Conservation (phyloP, 257 asterid species). For the Ligustrum vulgare region DNA sequence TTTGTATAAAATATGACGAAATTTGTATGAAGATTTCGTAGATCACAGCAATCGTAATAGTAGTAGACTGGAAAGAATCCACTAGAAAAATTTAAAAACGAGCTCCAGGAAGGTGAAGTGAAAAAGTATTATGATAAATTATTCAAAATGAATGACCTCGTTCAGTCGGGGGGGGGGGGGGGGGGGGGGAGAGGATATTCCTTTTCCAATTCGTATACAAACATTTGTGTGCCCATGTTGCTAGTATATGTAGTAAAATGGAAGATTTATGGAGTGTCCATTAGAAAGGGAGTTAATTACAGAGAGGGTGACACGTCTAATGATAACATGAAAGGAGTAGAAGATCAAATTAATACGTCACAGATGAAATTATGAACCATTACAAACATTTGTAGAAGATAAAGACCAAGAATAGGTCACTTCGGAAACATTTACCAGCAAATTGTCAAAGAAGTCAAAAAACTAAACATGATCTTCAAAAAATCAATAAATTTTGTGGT, state of each 20-base stretch:
- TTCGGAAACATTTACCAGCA: background rate
- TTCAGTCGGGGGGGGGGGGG: too few relatives aligned
- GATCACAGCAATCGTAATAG: background rate
- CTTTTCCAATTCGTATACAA: background rate
- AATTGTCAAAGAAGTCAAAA: background rate
- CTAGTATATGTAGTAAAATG: background rate
- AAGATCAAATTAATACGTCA: background rate
- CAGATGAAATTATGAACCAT: background rate
- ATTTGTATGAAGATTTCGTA: background rate
- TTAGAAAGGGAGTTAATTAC: background rate
- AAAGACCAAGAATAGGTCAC: background rate
- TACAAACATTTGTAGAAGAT: background rate
- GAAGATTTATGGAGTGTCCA: background rate
- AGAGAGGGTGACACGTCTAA: background rate
- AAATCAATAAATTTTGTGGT: background rate
- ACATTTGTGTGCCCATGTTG: background rate
- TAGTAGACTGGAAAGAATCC: background rate
- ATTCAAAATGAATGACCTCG: background rate
- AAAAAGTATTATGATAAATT: background rate
- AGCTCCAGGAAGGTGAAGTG: background rate
- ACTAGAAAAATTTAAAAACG: background rate
- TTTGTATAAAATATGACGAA: background rate
- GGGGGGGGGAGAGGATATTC: background rate
- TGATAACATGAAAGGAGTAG: background rate
- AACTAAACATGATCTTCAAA: background rate